These are phyloP conservation scores for Hirsutella rhossiliensis DNA, from an alignment of 2,329 filamentous ascomycete species.

Conservation along the genomic window DNA sequence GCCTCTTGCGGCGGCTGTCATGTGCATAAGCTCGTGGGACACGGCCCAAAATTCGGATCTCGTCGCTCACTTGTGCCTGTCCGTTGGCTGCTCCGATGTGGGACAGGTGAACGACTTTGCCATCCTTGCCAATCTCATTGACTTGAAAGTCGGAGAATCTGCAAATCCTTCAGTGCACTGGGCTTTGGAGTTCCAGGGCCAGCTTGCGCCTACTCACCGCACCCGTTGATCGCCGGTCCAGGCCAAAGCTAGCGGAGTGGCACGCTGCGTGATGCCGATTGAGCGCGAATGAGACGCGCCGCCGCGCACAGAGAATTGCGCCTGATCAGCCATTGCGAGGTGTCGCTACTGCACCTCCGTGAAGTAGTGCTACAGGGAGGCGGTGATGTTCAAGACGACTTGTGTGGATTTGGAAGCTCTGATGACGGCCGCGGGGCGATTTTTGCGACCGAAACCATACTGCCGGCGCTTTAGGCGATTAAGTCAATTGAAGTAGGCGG, in stretches of 20 bases:
- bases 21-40: neutral
- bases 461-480: neutral
- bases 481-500: neutral
- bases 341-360: neutral
- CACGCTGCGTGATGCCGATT: constrained; percentile 27
- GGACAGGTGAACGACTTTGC: constrained; percentile 61
- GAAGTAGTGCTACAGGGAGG: neutral
- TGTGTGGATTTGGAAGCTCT: neutral
- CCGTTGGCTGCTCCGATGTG: constrained; percentile 23
- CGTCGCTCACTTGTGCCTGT: constrained; percentile 5
- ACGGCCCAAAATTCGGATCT: neutral
- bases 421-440: neutral
- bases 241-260: constrained; percentile 21
- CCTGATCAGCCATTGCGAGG: constrained; percentile 17
- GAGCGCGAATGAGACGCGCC: constrained; percentile 20
- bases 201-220: constrained; percentile 14
- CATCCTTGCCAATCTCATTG: constrained; percentile 71
- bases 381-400: neutral
- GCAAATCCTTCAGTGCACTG: neutral
- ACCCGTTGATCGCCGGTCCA: constrained; percentile 29
- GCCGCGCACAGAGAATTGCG: constrained; percentile 16
- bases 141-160: constrained; percentile 89
- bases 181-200: neutral
- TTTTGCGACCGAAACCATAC: neutral
- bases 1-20: neutral